phyloP scores from a whole-genome alignment of 148 eudicot genomes.

The Rhododendron kiyosumense region DNA sequence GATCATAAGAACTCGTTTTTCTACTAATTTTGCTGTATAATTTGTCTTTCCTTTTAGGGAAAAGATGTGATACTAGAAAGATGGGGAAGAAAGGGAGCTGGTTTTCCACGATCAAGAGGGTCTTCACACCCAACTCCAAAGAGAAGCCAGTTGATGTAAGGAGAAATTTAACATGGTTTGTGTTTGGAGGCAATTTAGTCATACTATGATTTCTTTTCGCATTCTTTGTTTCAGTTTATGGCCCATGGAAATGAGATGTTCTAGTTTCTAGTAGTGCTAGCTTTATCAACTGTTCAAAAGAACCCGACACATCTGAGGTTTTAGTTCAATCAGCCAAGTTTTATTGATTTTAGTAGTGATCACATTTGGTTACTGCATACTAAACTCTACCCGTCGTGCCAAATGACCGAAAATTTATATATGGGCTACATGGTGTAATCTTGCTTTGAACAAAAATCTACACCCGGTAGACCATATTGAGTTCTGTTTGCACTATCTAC shows the following conservation, averaged over 20 bases:
- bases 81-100: conserved; percentile 99
- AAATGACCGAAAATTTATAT: not conserved
- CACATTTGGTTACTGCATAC: not conserved
- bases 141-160: conserved; percentile 75
- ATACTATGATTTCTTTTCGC: not conserved
- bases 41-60: conserved; percentile 18
- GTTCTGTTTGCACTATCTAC: not conserved
- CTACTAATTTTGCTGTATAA: not conserved
- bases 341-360: not conserved
- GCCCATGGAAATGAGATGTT: not conserved
- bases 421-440: not conserved
- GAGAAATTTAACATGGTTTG: not conserved
- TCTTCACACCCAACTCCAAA: conserved; percentile 65
- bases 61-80: conserved; percentile 53
- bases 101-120: conserved; percentile 94
- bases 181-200: not conserved
- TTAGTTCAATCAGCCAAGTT: not conserved
- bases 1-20: not conserved
- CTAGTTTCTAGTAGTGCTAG: not conserved
- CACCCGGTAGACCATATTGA: not conserved
- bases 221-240: not conserved
- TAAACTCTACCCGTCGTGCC: not conserved
- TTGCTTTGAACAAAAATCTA: not conserved
- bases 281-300: not conserved
- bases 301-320: not conserved